phyloP scores from a whole-genome alignment of 768 basidiomycete species.

The Gelatoporia subvermispora region DNA sequence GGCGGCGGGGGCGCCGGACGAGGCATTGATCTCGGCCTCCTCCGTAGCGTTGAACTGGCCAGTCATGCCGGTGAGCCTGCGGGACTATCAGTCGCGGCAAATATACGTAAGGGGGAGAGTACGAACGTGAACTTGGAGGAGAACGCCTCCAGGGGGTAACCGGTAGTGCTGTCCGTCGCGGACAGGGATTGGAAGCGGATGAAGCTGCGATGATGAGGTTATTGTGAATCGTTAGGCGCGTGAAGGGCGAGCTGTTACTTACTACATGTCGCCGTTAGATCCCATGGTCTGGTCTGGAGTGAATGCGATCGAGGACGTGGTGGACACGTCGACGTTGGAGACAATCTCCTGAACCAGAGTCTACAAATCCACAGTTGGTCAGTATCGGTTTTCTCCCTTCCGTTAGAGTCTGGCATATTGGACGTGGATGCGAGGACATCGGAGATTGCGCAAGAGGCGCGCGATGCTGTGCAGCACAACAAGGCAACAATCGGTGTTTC shows the following conservation, averaged over 20 bases:
- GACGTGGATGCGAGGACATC: no score
- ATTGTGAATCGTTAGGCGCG: not conserved
- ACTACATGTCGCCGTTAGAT: constrained; percentile 55
- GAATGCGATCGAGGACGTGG: constrained; percentile 41
- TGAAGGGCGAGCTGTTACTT: constrained; percentile 13
- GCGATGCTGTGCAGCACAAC: no score
- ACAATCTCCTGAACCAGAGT: constrained; percentile 53
- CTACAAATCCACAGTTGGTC: constrained; percentile 28
- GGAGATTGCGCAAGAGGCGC: no score
- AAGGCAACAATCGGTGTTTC: no score
- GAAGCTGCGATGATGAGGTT: constrained; percentile 45
- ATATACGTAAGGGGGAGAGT: not conserved
- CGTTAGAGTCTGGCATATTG: no score
- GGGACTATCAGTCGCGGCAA: not conserved
- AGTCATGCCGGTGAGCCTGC: constrained; percentile 63
- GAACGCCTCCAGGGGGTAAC: constrained; percentile 65
- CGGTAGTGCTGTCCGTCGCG: constrained; percentile 47
- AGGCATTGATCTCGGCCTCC: constrained; percentile 55
- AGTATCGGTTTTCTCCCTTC: no score
- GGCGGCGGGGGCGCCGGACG: constrained; percentile 38
- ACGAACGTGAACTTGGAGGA: constrained; percentile 74
- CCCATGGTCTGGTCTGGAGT: constrained; percentile 49
- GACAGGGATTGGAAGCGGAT: constrained; percentile 64
- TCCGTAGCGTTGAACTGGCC: constrained; percentile 59
- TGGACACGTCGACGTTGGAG: constrained; percentile 47